Base-by-base conservation (phyloP, 352 stramenopile genomes). In the Chrysophaeum taylorii region DNA sequence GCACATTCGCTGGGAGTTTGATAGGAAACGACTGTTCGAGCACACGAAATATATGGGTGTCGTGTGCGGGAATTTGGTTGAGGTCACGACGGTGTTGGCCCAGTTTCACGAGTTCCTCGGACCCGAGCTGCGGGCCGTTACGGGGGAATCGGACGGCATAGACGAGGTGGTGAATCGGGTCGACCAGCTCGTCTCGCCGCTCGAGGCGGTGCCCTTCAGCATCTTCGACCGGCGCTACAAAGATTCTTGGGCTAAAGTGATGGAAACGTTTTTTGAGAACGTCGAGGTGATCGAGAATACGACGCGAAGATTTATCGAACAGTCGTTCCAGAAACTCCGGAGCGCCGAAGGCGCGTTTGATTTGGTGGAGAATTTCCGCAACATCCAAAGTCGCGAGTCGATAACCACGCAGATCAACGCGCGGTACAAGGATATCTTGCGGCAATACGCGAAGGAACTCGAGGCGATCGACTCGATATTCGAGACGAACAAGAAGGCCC, bases 331-430 rank as follows among this genome's bases (percentile, higher is more conserved):
- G 77, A 97, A 95, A 71, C 85, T 97, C 16, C 84, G 92, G 0
- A 95, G 87, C 2, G 89, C 92, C 0, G 91, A 97, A 76, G 92
- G 88, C 18, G 92, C 92, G 1, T 97, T 97, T 61, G 91, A 97
- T 75, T 79, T 97, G 53, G 84, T 97, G n/a, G 86, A 96, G 69
- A 97, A 97, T 70, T 97, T 97, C 74, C 88, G 96, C 69, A 94
- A 96, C 52, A 96, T 97, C 63, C 86, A 96, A 73, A 92, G 87
- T 5, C 88, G 92, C 39, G 89, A 96, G 62, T 93, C 85, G 16
- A 97, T 97, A 73, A 94, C 97, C 82, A 93, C 94, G 71, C 88
- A 95, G 63, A 96, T 97, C 86, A 94, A 96, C 85, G 87, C 95
- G 61, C 94, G 96, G 68, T 96, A 96, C 80, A 94, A 96, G 69